A percentile compares a stretch with the other conserved stretches of the same genome.
Evolutionary conservation across 2,329 filamentous ascomycete genomes (phyloP).

Genomic region (Ceratocystis albifundus): DNA sequence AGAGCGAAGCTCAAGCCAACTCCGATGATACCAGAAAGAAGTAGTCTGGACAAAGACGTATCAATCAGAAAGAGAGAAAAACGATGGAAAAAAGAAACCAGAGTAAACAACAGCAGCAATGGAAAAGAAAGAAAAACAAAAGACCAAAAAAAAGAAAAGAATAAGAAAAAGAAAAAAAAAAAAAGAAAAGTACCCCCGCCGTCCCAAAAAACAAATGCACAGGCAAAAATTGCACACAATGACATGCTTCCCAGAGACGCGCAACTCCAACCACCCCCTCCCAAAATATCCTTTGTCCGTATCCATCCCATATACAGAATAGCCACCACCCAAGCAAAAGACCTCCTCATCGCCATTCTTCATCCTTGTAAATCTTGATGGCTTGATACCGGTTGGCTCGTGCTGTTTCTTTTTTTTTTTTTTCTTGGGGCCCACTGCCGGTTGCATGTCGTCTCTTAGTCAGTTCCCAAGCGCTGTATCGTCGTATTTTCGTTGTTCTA

Average conservation of each 20-base stretch:
- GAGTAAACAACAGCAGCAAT: slow-evolving; percentile 23
- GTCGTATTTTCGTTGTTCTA: not conserved
- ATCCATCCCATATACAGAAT: slow-evolving; percentile 20
- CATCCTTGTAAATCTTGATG: slow-evolving; percentile 2
- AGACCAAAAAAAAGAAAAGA: slow-evolving; percentile 21
- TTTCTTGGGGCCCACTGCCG: not conserved
- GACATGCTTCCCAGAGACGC: slow-evolving; percentile 21
- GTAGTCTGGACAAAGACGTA: slow-evolving; percentile 23
- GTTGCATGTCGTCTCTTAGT: not conserved
- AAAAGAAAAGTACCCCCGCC: slow-evolving; percentile 21
- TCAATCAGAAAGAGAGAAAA: slow-evolving; percentile 23
- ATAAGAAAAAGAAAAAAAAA: slow-evolving; percentile 19
- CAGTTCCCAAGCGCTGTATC: not conserved
- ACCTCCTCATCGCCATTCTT: not conserved
- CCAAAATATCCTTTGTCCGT: slow-evolving; percentile 18
- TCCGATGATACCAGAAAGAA: slow-evolving; percentile 23
- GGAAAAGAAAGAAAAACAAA: slow-evolving; percentile 22
- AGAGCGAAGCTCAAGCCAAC: slow-evolving; percentile 17
- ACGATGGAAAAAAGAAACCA: slow-evolving; percentile 21
- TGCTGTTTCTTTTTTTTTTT: not conserved
- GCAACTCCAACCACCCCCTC: slow-evolving; percentile 18
- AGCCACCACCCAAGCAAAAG: slow-evolving; percentile 14
- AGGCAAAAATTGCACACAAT: slow-evolving; percentile 19
- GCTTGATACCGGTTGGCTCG: slow-evolving; percentile 9
- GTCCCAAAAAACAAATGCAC: slow-evolving; percentile 16